These are phyloP conservation scores for Kwoniella sp. DNA, from an alignment of 768 basidiomycete genomes.

Conservation along the genomic window DNA sequence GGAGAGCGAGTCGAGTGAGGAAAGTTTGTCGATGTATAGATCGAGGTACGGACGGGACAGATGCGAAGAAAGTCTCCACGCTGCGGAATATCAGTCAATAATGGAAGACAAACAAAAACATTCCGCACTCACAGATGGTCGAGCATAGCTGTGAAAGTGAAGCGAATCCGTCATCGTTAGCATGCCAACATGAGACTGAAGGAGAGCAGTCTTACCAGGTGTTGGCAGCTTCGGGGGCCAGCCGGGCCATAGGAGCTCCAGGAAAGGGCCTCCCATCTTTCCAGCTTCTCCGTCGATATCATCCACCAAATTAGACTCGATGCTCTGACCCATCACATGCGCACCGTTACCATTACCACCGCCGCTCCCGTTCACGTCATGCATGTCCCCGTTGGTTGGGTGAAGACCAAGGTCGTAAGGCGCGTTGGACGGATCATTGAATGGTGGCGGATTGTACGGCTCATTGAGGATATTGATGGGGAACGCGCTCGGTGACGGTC, in stretches of 20 bases:
- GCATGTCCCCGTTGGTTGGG: not conserved
- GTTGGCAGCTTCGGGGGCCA: constrained; percentile 40
- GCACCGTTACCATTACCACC: not conserved
- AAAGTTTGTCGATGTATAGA: constrained; percentile 71
- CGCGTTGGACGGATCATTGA: not conserved
- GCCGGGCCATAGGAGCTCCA: constrained; percentile 38
- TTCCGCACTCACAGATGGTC: constrained; percentile 32
- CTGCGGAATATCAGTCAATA: constrained; percentile 57
- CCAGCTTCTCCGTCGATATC: constrained; percentile 33
- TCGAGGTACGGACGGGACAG: constrained; percentile 72
- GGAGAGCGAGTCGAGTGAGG: constrained; percentile 65
- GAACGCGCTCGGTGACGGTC: constrained; percentile 6
- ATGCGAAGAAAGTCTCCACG: constrained; percentile 76
- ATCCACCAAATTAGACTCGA: not conserved
- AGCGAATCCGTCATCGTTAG: not conserved
- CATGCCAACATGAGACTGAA: not conserved
- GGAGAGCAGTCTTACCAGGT: constrained; percentile 21
- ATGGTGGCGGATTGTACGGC: constrained; percentile 9
- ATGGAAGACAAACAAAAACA: not conserved
- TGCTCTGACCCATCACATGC: not conserved
- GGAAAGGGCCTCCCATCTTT: constrained; percentile 27
- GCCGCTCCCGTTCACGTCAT: not conserved
- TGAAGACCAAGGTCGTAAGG: not conserved
- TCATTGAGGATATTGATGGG: constrained; percentile 1
- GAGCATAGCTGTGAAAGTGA: constrained; percentile 21